Evolutionary conservation across 331 rosid genomes (phyloP).

Genomic region (Malus hybrid): DNA sequence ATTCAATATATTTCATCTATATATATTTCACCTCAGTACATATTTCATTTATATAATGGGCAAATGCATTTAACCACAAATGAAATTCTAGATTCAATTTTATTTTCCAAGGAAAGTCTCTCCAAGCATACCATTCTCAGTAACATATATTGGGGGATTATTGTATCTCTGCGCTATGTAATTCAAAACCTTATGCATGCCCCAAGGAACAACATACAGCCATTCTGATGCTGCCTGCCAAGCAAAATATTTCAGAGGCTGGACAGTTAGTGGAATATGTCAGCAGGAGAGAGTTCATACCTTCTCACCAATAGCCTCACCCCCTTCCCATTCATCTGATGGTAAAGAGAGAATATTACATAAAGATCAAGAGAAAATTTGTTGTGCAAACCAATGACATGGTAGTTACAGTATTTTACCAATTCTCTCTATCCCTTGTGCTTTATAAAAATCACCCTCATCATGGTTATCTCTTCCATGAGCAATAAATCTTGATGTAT

Average conservation of each 20-base stretch:
- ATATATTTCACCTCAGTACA: neutral
- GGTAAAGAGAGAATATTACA: conserved; percentile 19
- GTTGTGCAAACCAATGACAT: neutral
- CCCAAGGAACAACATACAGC: conserved; percentile 98
- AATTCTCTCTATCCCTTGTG: conserved; percentile 50
- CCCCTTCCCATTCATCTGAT: conserved; percentile 83
- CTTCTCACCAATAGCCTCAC: conserved; percentile 76
- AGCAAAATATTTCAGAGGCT: conserved; percentile 9
- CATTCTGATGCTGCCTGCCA: conserved; percentile 98
- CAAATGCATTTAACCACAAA: neutral
- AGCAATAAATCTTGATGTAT: conserved; percentile 81
- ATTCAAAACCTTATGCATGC: conserved; percentile 62
- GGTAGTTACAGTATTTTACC: conserved; percentile 30
- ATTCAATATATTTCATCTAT: neutral
- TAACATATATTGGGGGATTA: conserved; percentile 49
- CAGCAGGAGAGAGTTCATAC: conserved; percentile 28
- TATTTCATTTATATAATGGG: neutral
- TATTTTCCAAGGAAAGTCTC: neutral
- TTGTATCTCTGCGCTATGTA: conserved; percentile 59
- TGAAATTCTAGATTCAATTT: neutral
- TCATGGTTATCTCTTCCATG: conserved; percentile 33
- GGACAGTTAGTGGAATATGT: neutral
- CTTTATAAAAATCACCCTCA: conserved; percentile 34
- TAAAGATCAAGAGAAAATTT: conserved; percentile 8
- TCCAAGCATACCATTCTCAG: conserved; percentile 70